These are phyloP conservation scores for Marchantia polymorpha DNA, from an alignment of 225 moss, liverwort and hornwort species.

Conservation along the genomic window DNA sequence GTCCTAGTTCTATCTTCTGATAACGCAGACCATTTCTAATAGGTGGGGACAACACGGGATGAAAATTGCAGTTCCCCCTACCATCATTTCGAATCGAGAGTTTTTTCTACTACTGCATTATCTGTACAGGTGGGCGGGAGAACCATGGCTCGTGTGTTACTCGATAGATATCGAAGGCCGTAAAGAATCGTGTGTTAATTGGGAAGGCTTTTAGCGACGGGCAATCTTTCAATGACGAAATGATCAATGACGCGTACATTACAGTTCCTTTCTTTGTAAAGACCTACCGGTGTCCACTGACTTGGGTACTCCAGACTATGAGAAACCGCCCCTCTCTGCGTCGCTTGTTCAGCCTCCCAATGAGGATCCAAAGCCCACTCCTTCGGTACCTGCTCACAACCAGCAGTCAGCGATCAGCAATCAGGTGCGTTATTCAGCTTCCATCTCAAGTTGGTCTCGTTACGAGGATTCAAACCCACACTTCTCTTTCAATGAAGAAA, in stretches of 20 bases:
- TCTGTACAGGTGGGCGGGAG: constrained; percentile 13
- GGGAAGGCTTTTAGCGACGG: constrained; percentile 6
- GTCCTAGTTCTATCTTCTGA: not conserved
- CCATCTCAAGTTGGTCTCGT: not conserved
- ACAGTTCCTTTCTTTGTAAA: constrained; percentile 68
- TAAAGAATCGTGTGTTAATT: not conserved
- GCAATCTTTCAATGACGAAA: constrained; percentile 60
- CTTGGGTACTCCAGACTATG: constrained; percentile 77
- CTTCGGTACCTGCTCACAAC: constrained; percentile 68
- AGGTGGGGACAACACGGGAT: not conserved
- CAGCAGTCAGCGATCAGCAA: not conserved
- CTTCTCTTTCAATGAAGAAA: not conserved
- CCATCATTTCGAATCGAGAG: not conserved
- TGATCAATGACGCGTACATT: constrained; percentile 75
- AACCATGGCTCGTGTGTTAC: not conserved
- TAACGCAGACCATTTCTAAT: not conserved
- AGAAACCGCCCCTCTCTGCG: constrained; percentile 45
- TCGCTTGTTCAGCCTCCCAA: constrained; percentile 80
- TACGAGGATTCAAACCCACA: not conserved
- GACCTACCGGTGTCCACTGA: constrained; percentile 89
- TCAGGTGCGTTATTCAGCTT: not conserved
- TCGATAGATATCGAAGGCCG: not conserved
- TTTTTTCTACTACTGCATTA: constrained; percentile 4
- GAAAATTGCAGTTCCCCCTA: constrained; percentile 4
- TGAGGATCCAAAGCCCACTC: constrained; percentile 91